A percentile compares a stretch with the other conserved stretches of the same genome.
These are phyloP conservation scores for Leccinum pachyderme DNA, from an alignment of 1,284 basidiomycete genomes.

Conservation along the genomic window DNA sequence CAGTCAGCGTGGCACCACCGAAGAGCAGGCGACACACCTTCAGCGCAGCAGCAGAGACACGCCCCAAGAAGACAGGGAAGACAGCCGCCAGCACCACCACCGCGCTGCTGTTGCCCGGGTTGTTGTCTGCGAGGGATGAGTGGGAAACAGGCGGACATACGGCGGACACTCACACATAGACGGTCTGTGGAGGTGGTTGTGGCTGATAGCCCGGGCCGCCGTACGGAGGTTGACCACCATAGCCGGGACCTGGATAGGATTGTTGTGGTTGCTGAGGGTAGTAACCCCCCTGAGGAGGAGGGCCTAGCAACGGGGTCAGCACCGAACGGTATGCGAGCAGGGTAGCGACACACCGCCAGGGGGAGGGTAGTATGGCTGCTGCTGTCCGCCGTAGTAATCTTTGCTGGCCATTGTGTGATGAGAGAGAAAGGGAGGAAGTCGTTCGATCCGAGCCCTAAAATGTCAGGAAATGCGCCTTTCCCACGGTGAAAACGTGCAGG, in stretches of 20 bases:
- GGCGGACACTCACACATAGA: constrained; percentile 57
- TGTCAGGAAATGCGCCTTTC: constrained; percentile 19
- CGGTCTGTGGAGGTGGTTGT: constrained; percentile 67
- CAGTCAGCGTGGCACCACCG: constrained; percentile 6
- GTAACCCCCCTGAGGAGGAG: constrained; percentile 62
- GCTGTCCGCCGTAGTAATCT: constrained; percentile 65
- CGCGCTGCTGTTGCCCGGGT: constrained; percentile 43
- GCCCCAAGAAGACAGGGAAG: constrained; percentile 71
- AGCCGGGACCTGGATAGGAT: constrained; percentile 52
- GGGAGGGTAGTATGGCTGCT: constrained; percentile 66
- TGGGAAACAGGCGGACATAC: not conserved
- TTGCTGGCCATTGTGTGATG: constrained; percentile 67
- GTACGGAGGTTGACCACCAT: constrained; percentile 26
- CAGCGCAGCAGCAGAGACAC: constrained; percentile 74
- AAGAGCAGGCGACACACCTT: constrained; percentile 49
- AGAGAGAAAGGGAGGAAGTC: constrained; percentile 7
- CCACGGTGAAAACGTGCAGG: constrained; percentile 17
- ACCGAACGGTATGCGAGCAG: not conserved
- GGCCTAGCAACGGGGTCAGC: constrained; percentile 39
- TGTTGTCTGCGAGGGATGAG: constrained; percentile 49
- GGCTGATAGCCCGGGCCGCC: constrained; percentile 52
- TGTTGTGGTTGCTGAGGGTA: constrained; percentile 77
- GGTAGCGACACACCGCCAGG: constrained; percentile 50
- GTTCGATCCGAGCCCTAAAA: constrained; percentile 25
- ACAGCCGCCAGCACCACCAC: constrained; percentile 43